Evolutionary conservation across 192 early-diverging fungal species (phyloP), one percentile per base, ranked within the genome.

Genomic region (Entophlyctis luteolus): DNA sequence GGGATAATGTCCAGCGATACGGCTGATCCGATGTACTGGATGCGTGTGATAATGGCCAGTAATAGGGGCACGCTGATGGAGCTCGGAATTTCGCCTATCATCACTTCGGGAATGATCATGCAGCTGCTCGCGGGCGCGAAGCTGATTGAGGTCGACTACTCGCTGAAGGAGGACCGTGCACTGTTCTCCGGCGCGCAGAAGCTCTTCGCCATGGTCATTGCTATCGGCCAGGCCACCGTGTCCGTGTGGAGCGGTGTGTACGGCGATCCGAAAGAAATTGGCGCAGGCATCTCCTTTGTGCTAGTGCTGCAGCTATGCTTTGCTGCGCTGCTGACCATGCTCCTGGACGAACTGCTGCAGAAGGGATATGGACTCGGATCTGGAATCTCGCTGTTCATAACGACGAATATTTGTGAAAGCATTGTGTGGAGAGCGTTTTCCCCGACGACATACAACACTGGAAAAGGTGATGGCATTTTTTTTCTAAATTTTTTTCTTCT

Each of bases 61-160:
- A 99, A 99, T 86, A 90, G 98, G 79, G 98, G 98, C 74, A 99
- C 98, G 34, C 81, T 99, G 36, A 99, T 99, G 98, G 98, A 99
- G 81, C 86, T 98, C 78, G 98, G 98, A 80, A 99, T 99, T 69
- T 98, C 96, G 25, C 98, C 98, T 29, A 94, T 99, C 73, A 91
- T 99, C 52, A 98, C 98, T 14, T 98, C 96, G 5, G 96, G 98
- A 37, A 99, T 99, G 98, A 98, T 99, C 68, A 99, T 99, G 98
- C 98, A 99, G 83, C 77, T 99, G 59, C 81, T 99, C 55, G 94
- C 96, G 10, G 98, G 98, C 55, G 96, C 95, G 60, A 93, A 96
- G 77, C 85, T 99, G 55, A 98, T 99, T 67, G 94, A 98, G 66
- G 98, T 99, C 18, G 98, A 99, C 76, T 96, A 98, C 77, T 92